These are phyloP conservation scores for Globisporangium emineosum DNA, from an alignment of 352 stramenopile species.

Conservation along the genomic window DNA sequence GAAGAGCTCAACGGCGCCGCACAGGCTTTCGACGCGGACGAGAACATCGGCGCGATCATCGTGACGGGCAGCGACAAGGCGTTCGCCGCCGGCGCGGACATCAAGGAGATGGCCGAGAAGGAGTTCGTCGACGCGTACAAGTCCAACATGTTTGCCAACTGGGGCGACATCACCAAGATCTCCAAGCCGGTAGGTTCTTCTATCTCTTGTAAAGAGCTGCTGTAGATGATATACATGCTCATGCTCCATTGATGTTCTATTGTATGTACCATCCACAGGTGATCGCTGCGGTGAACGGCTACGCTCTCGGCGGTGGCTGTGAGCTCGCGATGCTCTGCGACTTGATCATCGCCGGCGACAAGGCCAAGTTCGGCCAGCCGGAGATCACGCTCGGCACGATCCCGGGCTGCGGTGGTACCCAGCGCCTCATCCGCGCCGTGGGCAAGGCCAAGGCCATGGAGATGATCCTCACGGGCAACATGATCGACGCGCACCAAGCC, in stretches of 20 bases:
- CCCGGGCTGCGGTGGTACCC: conserved; percentile 94
- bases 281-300: conserved; percentile 98
- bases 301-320: conserved; percentile 96
- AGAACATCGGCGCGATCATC: conserved; percentile 93
- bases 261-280: conserved; percentile 33
- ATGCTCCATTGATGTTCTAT: not conserved
- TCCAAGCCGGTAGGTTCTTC: conserved; percentile 84
- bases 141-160: conserved; percentile 97
- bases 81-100: conserved; percentile 96
- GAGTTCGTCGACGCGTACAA: conserved; percentile 94
- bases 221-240: conserved; percentile 13
- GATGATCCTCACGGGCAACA: conserved; percentile 97
- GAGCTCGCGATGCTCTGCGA: conserved; percentile 99
- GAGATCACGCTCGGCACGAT: conserved; percentile 99
- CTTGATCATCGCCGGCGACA: conserved; percentile 95
- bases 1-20: conserved; percentile 94
- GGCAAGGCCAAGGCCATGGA: conserved; percentile 99
- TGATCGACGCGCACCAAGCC: conserved; percentile 95
- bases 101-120: conserved; percentile 95
- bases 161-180: conserved; percentile 94
- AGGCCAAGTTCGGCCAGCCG: conserved; percentile 97
- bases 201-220: not conserved
- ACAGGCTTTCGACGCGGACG: conserved; percentile 90
- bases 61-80: conserved; percentile 96
- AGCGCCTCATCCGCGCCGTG: conserved; percentile 95